Evolutionary conservation across 225 moss, liverwort and hornwort genomes (phyloP), one percentile per base, ranked within the genome.

Genomic region (Pleurozium schreberi): DNA sequence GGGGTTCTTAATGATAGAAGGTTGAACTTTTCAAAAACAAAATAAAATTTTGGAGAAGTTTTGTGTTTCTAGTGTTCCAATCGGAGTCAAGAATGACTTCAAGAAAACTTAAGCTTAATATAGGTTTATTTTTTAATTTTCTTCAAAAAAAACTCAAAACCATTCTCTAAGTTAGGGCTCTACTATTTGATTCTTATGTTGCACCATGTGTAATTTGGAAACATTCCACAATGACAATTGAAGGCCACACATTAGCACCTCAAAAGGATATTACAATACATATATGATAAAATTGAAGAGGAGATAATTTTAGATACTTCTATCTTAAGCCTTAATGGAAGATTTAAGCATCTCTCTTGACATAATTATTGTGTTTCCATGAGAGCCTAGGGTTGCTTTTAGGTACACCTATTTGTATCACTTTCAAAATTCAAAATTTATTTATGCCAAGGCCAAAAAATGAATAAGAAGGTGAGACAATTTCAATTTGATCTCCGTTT

Each of bases 291-390:
- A 57, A 57, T 57, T 7, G 6, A 16, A n/a, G 4, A 16, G 0
- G 10, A 57, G 6, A 57, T 4, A 79, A n/a, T 57, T 79, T 57
- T 0, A 38, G 1, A 58, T 40, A 27, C 8, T 27, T 58, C 12
- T 59, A 58, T 0, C 2, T 18, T 14, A 27, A 11, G 0, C 2
- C 2, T 4, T 7, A 17, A 58, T 58, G 3, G 5, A 1, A 28
- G 11, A 58, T 40, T 4, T 40, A 40, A 40, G 59, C 28, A 40
- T 40, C 4, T 4, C 1, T 79, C 4, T 58, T 18, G 10, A 58
- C 2, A 40, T 7, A 58, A 10, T 25, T 26, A 55, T 16, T 36
- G 25, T 55, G 4, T 25, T 26, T 2, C 5, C 1, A 9, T 52
- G 3, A 76, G 14, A 36, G 9, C 5, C 5, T 22, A 14, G 5